A percentile compares a stretch with the other conserved stretches of the same genome.
These are phyloP conservation scores for Monilinia fructicola DNA, from an alignment of 2,329 filamentous ascomycete species.

Conservation along the genomic window DNA sequence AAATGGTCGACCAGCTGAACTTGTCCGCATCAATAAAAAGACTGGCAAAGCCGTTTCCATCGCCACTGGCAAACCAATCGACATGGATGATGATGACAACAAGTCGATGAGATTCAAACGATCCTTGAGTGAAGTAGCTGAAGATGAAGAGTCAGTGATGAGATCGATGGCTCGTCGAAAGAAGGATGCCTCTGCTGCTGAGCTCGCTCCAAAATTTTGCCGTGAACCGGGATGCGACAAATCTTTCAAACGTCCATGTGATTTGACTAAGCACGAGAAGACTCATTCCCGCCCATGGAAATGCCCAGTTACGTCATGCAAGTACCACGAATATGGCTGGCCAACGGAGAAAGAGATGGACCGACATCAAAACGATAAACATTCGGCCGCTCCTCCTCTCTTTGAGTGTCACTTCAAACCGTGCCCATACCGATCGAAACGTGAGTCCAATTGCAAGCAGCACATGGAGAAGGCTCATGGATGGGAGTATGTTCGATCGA, in stretches of 20 bases:
- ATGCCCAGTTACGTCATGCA: conserved; percentile 78
- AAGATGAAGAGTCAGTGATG: conserved; percentile 78
- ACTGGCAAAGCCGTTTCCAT: conserved; percentile 79
- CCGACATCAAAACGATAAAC: conserved; percentile 94
- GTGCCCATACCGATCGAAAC: conserved; percentile 92
- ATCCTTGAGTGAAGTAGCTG: conserved; percentile 65
- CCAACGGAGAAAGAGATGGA: conserved; percentile 98
- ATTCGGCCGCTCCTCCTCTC: conserved; percentile 75
- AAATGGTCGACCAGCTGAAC: conserved; percentile 79
- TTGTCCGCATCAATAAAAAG: conserved; percentile 73
- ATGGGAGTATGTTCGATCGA: conserved; percentile 87
- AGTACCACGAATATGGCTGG: conserved; percentile 87
- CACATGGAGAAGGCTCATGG: conserved; percentile 97
- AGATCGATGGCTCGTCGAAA: conserved; percentile 95
- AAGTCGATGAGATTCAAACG: conserved; percentile 59
- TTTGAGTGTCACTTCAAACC: conserved; percentile 80
- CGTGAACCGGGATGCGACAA: conserved; percentile 67
- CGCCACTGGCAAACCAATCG: conserved; percentile 65
- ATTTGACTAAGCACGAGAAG: conserved; percentile 68
- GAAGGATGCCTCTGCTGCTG: conserved; percentile 85
- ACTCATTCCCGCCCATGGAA: conserved; percentile 97
- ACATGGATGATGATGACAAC: conserved; percentile 52
- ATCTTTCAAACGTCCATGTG: too few relatives aligned
- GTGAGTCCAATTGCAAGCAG: conserved; percentile 95
- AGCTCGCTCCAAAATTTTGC: conserved; percentile 78